Conservation (phyloP, 495 filamentous ascomycete species). For the Lasiosphaeris hirsuta region DNA sequence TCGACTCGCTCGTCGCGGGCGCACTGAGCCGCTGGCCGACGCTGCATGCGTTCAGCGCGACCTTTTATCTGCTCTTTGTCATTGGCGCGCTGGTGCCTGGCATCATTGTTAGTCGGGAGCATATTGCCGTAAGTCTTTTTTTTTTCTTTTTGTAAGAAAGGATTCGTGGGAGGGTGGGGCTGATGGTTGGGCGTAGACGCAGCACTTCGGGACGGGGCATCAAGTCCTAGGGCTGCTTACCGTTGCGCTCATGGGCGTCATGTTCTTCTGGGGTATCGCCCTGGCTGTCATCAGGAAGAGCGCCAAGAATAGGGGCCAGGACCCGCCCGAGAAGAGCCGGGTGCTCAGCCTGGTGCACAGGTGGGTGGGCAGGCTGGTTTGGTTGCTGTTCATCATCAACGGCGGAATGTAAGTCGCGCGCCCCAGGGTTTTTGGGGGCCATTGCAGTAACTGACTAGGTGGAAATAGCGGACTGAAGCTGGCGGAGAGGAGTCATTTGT, state of each 20-base stretch:
- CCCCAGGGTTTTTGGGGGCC: neutral
- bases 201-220: constrained; percentile 50
- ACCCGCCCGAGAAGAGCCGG: constrained; percentile 4
- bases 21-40: constrained; percentile 43
- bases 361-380: constrained; percentile 24
- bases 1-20: constrained; percentile 51
- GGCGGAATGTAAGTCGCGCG: constrained; percentile 28
- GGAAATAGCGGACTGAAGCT: constrained; percentile 25
- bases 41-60: constrained; percentile 48
- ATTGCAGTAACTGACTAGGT: neutral
- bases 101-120: constrained; percentile 45
- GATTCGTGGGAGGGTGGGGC: neutral
- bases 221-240: constrained; percentile 58
- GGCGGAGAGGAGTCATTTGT: constrained; percentile 10
- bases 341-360: constrained; percentile 17
- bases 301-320: constrained; percentile 40
- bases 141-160: neutral
- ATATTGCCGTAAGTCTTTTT: constrained; percentile 46
- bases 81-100: constrained; percentile 50
- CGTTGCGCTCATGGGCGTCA: constrained; percentile 43
- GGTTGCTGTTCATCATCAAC: constrained; percentile 31
- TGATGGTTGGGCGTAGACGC: constrained; percentile 35
- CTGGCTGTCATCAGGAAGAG: constrained; percentile 49
- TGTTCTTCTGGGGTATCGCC: constrained; percentile 47
- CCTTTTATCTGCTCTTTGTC: constrained; percentile 39